A percentile compares a stretch with the other conserved stretches of the same genome.
These are phyloP conservation scores for Boletus sp. DNA, from an alignment of 768 basidiomycete genomes.

Conservation along the genomic window DNA sequence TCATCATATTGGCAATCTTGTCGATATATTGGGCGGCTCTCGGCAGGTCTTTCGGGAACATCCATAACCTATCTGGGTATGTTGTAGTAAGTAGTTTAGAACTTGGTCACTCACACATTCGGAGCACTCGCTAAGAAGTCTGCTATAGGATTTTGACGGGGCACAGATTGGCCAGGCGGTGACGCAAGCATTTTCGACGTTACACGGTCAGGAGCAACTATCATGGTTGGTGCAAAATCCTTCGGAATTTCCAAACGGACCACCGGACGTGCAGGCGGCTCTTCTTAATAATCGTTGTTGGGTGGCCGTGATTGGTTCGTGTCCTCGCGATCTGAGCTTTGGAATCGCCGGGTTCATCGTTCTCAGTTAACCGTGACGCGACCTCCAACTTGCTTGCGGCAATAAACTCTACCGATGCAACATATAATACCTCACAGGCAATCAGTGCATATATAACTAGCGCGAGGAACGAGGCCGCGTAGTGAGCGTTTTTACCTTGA, in stretches of 20 bases:
- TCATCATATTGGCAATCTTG: slow-evolving; percentile 49
- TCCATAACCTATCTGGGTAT: slow-evolving; percentile 49
- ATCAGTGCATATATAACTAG: slow-evolving; percentile 48
- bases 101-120: neutral
- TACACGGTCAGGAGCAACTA: slow-evolving; percentile 34
- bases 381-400: slow-evolving; percentile 37
- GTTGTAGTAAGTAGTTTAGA: slow-evolving; percentile 46
- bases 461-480: slow-evolving; percentile 59
- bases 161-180: slow-evolving; percentile 49
- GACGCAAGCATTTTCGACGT: slow-evolving; percentile 34
- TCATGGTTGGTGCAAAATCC: slow-evolving; percentile 47
- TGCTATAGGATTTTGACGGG: slow-evolving; percentile 58
- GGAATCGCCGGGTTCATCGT: neutral
- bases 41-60: slow-evolving; percentile 40
- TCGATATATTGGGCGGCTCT: slow-evolving; percentile 63
- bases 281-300: slow-evolving; percentile 53
- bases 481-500: slow-evolving; percentile 38
- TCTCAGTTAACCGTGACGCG: slow-evolving; percentile 43
- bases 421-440: slow-evolving; percentile 48
- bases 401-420: slow-evolving; percentile 38
- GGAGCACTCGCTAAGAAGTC: neutral
- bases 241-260: slow-evolving; percentile 45
- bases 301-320: slow-evolving; percentile 54
- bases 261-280: slow-evolving; percentile 40
- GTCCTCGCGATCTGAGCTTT: neutral